A percentile compares a stretch with the other conserved stretches of the same genome.
phyloP scores from a whole-genome alignment of 2,329 filamentous ascomycete genomes.

The Fusarium fujikuroi region DNA sequence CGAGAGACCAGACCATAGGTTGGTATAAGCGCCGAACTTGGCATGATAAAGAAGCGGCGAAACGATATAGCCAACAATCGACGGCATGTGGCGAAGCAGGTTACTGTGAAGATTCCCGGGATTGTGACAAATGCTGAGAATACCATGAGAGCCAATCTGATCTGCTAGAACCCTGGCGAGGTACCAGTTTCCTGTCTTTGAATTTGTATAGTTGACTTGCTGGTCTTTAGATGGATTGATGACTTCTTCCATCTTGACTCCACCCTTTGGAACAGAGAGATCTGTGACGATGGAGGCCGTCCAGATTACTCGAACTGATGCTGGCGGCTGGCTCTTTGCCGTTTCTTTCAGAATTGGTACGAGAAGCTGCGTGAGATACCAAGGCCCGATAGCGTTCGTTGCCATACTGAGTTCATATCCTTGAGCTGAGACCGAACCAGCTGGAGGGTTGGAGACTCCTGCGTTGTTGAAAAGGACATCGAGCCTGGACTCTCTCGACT shows the following conservation, averaged over 20 bases:
- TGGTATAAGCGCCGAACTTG: slow-evolving; percentile 15
- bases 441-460: slow-evolving; percentile 21
- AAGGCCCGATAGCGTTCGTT: slow-evolving; percentile 30
- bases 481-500: slow-evolving; percentile 7
- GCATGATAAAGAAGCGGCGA: slow-evolving; percentile 17
- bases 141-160: background rate
- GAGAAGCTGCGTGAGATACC: slow-evolving; percentile 30
- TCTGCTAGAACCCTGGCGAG: slow-evolving; percentile 9
- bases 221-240: background rate
- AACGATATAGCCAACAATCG: background rate
- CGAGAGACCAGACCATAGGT: slow-evolving; percentile 12
- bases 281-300: slow-evolving; percentile 26
- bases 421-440: slow-evolving; percentile 22
- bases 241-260: slow-evolving; percentile 13
- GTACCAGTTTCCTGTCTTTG: slow-evolving; percentile 34
- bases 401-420: slow-evolving; percentile 34
- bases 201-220: slow-evolving; percentile 21
- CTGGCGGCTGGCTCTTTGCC: background rate
- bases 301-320: slow-evolving; percentile 26
- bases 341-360: slow-evolving; percentile 6
- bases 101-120: slow-evolving; percentile 27
- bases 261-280: slow-evolving; percentile 6
- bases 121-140: slow-evolving; percentile 22
- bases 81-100: slow-evolving; percentile 21
- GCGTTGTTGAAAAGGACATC: slow-evolving; percentile 36